Conservation (phyloP, 345 rosid genomes). For the Dipteronia sinensis region DNA sequence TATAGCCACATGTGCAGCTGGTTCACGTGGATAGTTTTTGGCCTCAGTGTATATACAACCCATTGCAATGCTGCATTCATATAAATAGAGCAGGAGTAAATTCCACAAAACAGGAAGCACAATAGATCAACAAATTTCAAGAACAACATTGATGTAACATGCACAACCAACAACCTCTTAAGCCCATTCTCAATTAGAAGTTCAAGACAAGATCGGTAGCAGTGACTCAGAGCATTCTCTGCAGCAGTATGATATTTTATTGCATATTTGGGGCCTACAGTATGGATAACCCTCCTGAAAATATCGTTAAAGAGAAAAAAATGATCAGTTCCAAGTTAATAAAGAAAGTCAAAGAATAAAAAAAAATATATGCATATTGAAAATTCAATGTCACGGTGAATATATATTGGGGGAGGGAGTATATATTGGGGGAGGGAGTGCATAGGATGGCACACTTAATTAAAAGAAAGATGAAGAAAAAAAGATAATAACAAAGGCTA, state of each 20-base stretch:
- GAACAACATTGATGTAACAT: conserved; percentile 17
- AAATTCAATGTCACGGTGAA: background rate
- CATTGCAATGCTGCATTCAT: conserved; percentile 78
- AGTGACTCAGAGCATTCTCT: conserved; percentile 97
- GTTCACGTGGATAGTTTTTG: conserved; percentile 97
- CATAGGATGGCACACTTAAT: background rate
- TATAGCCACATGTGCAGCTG: conserved; percentile 98
- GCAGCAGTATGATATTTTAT: conserved; percentile 98
- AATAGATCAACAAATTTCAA: conserved; percentile 6
- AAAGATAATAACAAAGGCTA: background rate
- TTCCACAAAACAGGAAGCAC: conserved; percentile 13
- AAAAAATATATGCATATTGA: background rate
- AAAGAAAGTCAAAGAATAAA: background rate
- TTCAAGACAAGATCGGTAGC: conserved; percentile 96
- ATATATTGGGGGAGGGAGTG: background rate
- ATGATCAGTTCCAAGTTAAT: conserved; percentile 2
- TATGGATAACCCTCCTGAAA: conserved; percentile 81
- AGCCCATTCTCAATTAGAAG: conserved; percentile 88
- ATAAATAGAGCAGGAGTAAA: conserved; percentile 34
- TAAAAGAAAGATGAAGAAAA: background rate
- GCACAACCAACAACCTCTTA: conserved; percentile 51
- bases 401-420: background rate
- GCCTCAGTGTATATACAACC: conserved; percentile 93
- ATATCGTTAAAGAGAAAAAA: conserved; percentile 15
- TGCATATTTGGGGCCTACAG: conserved; percentile 98